Base-by-base conservation (phyloP, 768 basidiomycete genomes). In the Macrocybe gigantea region DNA sequence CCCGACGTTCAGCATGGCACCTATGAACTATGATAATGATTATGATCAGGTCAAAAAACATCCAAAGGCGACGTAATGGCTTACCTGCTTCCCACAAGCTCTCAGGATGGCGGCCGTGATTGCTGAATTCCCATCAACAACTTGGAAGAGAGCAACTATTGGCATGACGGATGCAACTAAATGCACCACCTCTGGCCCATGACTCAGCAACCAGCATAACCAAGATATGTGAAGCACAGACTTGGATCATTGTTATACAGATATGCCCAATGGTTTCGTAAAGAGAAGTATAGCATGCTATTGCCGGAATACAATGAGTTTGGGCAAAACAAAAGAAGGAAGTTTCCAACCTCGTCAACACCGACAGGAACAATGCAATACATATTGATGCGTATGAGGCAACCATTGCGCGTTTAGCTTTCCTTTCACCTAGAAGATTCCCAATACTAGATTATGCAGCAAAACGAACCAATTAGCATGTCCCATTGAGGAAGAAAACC, bases 381-480 rank as follows among this genome's bases (percentile, higher is more conserved):
- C 82, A 49, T 15, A 97, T 63, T 1, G 88, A 66, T 0, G 83
- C 74, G 38, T 72, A 71, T 1, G 85, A 75, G 0, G 86, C 78
- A 31, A 85, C 69, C 9, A 71, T 74, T 0, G 93, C 91, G 43
- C 88, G 83, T 48, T 71, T 71, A 0, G 82, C 79, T 36, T 88
- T 82, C 41, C 76, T 70, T 51, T 92, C 85, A 6, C 93, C 92
- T 2, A 94, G 74, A 5, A 93, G 71, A 57, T 93, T 93, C 8
- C 92, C 92, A 22, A 92, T 82, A 8, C 88, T 88, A 47, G 41
- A 33, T 43, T 2, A 40, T 9, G 35, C 15, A 52, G 38, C 4
- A 6, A 10, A 29, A 33, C 13, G 30, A 32, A 44, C 9, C 36
- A 38, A 38, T 11, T 14, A 11, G 3, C 11, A 38, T 14, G 11